Base-by-base conservation (phyloP, 2,329 filamentous ascomycete species). In the Alternaria brassicicola region DNA sequence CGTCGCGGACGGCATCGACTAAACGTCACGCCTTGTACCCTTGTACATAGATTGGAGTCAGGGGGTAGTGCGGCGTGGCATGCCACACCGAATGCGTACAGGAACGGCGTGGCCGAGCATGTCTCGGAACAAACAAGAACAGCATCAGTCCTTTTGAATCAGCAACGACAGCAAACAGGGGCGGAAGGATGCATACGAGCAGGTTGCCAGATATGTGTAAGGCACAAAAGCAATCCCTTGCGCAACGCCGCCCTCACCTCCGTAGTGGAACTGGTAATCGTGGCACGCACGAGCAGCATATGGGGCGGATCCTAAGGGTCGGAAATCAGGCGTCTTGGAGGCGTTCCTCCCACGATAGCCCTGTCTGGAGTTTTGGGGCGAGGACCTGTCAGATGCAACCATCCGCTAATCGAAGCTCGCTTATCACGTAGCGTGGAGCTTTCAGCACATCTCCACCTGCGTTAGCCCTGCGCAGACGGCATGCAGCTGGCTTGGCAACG, bases 351-450 rank as follows among this genome's bases (percentile, higher is more conserved):
- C 28, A 21, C 15, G 31, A 30, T 13, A 49, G n/a, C 35, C 50
- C 46, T 28, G 50, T 15, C 43, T 35, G 39, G 33, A 39, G 51
- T 45, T 45, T 55, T n/a, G n/a, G 55, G 19, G 28, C 38, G 36
- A 50, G 42, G 45, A 53, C 51, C 55, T 55, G 55, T 58, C 51
- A 55, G 33, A 58, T 49, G 55, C 55, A 48, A 19, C 30, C 38
- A 49, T 49, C 55, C 51, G 51, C 51, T 17, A 17, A 31, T 53
- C 39, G 36, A 26, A 19, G 36, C 19, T 43, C 50, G 51, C 45
- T 49, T 55, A 41, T 55, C 25, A 19, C 2, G 15, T 58, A 55
- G 55, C 45, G 51, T 39, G 23, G 17, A 50, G 36, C 30, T 30
- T 55, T n/a, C 46, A 36, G 15, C 46, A 36, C 28, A 19, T 33